A percentile compares a stretch with the other conserved stretches of the same genome.
Conservation (phyloP, 768 basidiomycete species). For the Tylopilus felleus region DNA sequence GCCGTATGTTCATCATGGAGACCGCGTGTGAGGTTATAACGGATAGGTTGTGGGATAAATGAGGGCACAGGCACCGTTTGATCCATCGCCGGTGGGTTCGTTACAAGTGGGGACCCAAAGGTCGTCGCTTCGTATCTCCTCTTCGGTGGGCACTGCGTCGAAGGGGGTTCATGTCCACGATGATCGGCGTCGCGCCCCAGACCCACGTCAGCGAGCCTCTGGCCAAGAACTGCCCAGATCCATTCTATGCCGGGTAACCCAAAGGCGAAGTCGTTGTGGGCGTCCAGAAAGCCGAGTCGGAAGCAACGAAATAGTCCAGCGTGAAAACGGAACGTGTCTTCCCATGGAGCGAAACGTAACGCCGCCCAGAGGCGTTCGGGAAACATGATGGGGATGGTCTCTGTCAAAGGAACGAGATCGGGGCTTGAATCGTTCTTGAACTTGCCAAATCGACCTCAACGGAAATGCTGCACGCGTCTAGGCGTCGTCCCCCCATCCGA, state of each 20-base stretch:
- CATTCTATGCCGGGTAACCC: neutral
- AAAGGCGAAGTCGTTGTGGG: neutral
- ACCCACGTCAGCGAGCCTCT: neutral
- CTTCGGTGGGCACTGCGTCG: conserved; percentile 11
- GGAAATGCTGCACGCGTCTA: neutral
- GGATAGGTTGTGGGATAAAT: neutral
- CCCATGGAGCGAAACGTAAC: conserved; percentile 4
- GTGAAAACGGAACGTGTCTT: conserved; percentile 16
- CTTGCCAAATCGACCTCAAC: neutral
- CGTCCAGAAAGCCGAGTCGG: neutral
- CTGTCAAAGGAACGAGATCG: neutral
- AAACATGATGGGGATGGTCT: neutral
- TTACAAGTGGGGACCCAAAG: neutral
- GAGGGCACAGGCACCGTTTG: neutral
- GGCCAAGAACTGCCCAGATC: neutral
- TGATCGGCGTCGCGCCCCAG: neutral
- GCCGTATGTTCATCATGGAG: neutral
- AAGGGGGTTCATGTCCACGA: neutral
- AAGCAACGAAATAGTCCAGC: conserved; percentile 13
- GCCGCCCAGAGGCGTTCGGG: neutral
- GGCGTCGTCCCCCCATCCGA: neutral
- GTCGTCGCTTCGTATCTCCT: conserved; percentile 1
- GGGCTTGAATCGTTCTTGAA: conserved; percentile 8
- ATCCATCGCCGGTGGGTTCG: neutral
- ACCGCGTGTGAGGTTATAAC: conserved; percentile 1